Evolutionary conservation across 169 alveolate genomes (phyloP), one percentile per base, ranked within the genome.

Genomic region (Cryptosporidium sp.): DNA sequence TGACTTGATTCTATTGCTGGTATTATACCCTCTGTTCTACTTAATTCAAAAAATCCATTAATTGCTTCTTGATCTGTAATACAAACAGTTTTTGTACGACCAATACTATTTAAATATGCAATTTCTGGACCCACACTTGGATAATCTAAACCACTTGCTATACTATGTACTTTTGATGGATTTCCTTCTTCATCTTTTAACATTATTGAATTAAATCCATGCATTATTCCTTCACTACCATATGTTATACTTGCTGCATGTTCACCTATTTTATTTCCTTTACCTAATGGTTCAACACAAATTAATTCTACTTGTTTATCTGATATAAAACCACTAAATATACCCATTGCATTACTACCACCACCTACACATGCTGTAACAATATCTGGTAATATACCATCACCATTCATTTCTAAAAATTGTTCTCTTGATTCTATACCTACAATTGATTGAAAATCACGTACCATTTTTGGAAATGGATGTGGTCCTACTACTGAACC

Each of bases 211-310:
- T 87, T 68, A 23, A 73, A 67, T 4, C 91, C 93, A 21, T 87
- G 91, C 33, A 84, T 80, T 16, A 87, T 87, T 9, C 92, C 92
- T 67, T 42, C 44, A 21, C 23, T 53, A 12, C 72, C 72, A 21
- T n/a, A 44, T 0, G 87, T 69, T 52, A 87, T 67, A 45, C 91
- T 84, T 35, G 93, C 93, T 2, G 91, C 67, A 73, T 87, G 93
- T 33, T 62, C 71, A 61, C 12, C 44, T 69, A 26, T 10, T 23
- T 72, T 86, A 23, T 86, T 86, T 31, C 70, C 80, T 62, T 42
- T 44, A 1, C 93, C 93, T 31, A 87, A 87, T 29, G 93, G 91
- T 75, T 89, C 93, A n/a, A 89, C 93, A 53, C 93, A 87, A 10
- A 70, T 26, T 73, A 89, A 53, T 53, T 75, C 56, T 12, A 75